Base-by-base conservation (phyloP, 345 rosid genomes). In the Citropsis articulata region DNA sequence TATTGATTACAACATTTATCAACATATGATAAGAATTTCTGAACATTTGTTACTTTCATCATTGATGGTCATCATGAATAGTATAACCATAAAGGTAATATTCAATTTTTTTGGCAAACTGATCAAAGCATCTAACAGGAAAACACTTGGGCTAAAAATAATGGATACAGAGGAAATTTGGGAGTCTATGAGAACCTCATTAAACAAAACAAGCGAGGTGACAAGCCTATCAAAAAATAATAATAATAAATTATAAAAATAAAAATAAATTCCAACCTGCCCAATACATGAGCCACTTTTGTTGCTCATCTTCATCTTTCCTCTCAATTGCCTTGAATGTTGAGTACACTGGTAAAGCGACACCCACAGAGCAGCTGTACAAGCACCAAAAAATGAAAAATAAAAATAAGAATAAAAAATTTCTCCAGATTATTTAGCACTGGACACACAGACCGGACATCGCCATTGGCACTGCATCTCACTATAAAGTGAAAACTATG, bases 241-340 rank as follows among this genome's bases (percentile, higher is more conserved):
- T 10, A 10, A 9, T 1, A 40, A 40, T 40, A 40, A 42, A 42
- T 2, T 2, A 10, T 42, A 42, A 42, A 42, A 10, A 40, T 42
- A 42, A 42, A 42, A 42, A 2, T 0, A 10, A 10, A 10, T 10
- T 42, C 48, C 48, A 42, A 77, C 88, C 87, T 81, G 88, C 84
- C 88, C 85, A 87, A 72, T 87, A 87, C 22, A 78, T 76, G 16
- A 83, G 82, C 88, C 88, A 87, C 71, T 80, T 87, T 64, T 77
- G 77, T 48, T 78, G 80, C 72, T 81, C 82, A 12, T 28, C 38
- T 66, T 71, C 69, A 76, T 89, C 82, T 45, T 80, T 78, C 35
- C 63, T 82, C 73, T 87, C 90, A 61, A 87, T 84, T 36, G 90
- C 90, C 75, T 83, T 85, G 75, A 84, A 84, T 62, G 92, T 87